Conservation (phyloP, 140 eudicot species). For the Oenanthe javanica region DNA sequence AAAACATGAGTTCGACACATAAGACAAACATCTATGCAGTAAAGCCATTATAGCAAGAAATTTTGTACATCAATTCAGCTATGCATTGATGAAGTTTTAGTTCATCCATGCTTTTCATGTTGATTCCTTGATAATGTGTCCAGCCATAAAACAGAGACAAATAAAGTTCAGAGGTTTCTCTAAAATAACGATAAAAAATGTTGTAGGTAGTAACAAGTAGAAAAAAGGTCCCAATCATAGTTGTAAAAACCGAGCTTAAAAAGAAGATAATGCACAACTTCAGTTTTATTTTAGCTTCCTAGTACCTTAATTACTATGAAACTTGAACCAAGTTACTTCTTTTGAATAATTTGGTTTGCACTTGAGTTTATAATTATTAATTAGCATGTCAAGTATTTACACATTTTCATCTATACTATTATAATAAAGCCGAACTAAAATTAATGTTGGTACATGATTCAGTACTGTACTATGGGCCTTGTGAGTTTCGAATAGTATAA, state of each 20-base stretch:
- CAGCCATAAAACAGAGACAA: not conserved
- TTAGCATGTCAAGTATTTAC: not conserved
- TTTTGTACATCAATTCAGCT: conserved; percentile 1
- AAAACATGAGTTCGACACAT: conserved; percentile 1
- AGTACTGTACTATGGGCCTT: not conserved
- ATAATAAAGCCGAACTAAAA: too few relatives aligned
- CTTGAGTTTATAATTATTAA: not conserved
- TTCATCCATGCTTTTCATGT: not conserved
- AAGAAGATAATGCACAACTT: too few relatives aligned
- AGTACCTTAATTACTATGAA: too few relatives aligned
- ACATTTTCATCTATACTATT: not conserved
- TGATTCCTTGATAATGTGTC: not conserved
- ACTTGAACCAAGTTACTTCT: not conserved
- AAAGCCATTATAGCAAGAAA: not conserved
- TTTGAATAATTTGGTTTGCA: not conserved
- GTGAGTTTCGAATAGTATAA: not conserved
- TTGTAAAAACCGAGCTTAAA: too few relatives aligned
- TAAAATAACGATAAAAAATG: not conserved
- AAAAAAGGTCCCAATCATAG: too few relatives aligned
- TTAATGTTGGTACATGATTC: too few relatives aligned
- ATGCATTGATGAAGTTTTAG: not conserved
- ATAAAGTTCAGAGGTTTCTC: not conserved
- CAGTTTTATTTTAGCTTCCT: too few relatives aligned
- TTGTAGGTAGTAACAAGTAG: not conserved
- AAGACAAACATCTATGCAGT: not conserved